Evolutionary conservation across 306 rosid genomes (phyloP).

Genomic region (Cicer pinnatifidum): DNA sequence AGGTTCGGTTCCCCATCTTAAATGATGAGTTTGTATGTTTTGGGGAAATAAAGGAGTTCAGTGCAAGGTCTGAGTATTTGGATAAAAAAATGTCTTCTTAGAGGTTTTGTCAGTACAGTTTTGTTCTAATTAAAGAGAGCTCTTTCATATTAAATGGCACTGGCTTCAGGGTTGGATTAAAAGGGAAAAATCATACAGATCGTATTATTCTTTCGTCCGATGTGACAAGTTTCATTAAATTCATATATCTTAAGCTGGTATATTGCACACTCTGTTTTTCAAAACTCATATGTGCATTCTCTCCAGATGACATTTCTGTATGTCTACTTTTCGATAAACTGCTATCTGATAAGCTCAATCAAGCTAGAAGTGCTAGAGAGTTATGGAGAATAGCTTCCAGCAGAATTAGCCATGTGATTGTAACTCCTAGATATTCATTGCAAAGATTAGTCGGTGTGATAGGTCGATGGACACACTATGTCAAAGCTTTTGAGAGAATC

Average conservation of each 20-base stretch:
- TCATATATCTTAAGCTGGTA: slow-evolving; percentile 61
- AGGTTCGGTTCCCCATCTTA: slow-evolving; percentile 62
- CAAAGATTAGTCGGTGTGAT: slow-evolving; percentile 58
- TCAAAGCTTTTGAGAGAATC: slow-evolving; percentile 67
- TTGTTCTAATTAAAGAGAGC: slow-evolving; percentile 55
- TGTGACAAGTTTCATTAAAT: slow-evolving; percentile 51
- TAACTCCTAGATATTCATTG: slow-evolving; percentile 57
- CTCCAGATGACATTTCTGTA: slow-evolving; percentile 65
- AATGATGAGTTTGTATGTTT: slow-evolving; percentile 52
- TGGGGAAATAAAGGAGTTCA: slow-evolving; percentile 63
- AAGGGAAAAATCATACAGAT: slow-evolving; percentile 45
- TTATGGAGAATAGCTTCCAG: slow-evolving; percentile 84
- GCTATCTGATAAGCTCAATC: slow-evolving; percentile 52
- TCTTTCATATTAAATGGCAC: slow-evolving; percentile 52
- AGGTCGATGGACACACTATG: slow-evolving; percentile 77
- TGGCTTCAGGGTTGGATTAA: slow-evolving; percentile 62
- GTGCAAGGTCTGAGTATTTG: slow-evolving; percentile 55
- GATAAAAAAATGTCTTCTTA: slow-evolving; percentile 57
- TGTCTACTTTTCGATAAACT: slow-evolving; percentile 54
- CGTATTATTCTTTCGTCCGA: slow-evolving; percentile 54
- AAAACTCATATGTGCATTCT: slow-evolving; percentile 54
- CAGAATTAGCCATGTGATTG: slow-evolving; percentile 55
- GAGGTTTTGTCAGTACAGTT: slow-evolving; percentile 59
- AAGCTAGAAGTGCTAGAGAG: slow-evolving; percentile 73
- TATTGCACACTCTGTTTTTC: slow-evolving; percentile 66